Evolutionary conservation across 495 filamentous ascomycete species (phyloP), one percentile per base, ranked within the genome.

Genomic region (Tuber calosporum): DNA sequence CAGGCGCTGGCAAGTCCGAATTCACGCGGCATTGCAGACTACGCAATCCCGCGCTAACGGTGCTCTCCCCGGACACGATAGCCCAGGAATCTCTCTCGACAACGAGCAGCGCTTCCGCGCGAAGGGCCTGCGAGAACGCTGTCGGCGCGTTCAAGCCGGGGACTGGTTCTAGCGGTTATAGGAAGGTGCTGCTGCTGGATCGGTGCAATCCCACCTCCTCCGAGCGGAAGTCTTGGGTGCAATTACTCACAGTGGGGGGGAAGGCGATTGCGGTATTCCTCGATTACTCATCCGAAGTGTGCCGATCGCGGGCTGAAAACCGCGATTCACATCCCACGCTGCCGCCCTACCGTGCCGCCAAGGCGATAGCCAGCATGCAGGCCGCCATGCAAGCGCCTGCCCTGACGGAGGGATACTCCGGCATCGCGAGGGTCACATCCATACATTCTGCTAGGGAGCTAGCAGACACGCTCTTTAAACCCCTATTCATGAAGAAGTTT

Each of bases 191-290:
- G 2, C 26, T 78, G 7, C 74, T 78, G 0, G 76, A 78, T 41
- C 70, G 74, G 3, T 76, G 74, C 40, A 78, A 78, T 67, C 70
- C 76, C 2, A 78, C 76, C 66, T 20, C 41, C 4, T 22, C 8
- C 1, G 76, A 78, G 13, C 74, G 76, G 5, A 68, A 37, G 22
- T 43, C 39, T 20, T 78, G 69, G 69, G 20, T 41, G 2, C 17
- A 19, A 9, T 37, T 78, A 19, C 53, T 73, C 19, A 73, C 58
- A 3, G 7, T 66, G 19, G 62, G 48, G 8, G 62, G 37, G 8
- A 76, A 73, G n/a, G 30, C 38, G 2, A 66, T 73, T 2, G 76
- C 74, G 0, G 71, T 78, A 0, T 76, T 69, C 58, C 73, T 78
- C 68, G 76, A 78, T 19, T 68, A 69, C 58, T 39, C 69, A 17